Base-by-base conservation (phyloP, 2,329 filamentous ascomycete genomes). In the Clonostachys rosea region DNA sequence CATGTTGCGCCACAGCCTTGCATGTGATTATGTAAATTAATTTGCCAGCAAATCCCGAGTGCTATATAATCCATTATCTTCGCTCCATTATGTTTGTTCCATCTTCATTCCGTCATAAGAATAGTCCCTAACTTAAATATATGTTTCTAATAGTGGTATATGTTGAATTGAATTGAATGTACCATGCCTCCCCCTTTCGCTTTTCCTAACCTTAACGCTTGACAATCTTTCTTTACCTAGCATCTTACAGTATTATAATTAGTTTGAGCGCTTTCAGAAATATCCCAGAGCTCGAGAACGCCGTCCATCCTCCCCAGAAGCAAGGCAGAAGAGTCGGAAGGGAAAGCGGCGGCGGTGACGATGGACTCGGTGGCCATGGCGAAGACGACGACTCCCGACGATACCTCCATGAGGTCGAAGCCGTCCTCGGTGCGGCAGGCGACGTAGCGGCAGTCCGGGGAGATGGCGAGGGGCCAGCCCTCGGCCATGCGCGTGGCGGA, bases 381-480 rank as follows among this genome's bases (percentile, higher is more conserved):
- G 14, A 60, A 63, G 0, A 65, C 49, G 1, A 69, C 52, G 3
- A 47, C 48, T 0, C 68, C 68, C 2, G 66, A 63, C 10, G 50
- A 50, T 24, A 67, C 53, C 12, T 71, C 66, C 55, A 67, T 66
- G 16, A 71, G 52, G 18, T 72, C 69, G 45, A 71, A 65, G 7
- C 69, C 69, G 5, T 63, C 60, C 45, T 72, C 69, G 1, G 64
- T 72, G 49, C 69, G 59, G 50, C 65, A 68, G 16, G 56, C 59
- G 55, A 72, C 56, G 50, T 62, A 68, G 40, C 60, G 51, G 20
- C 62, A 62, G 49, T 71, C 66, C 2, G 64, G 56, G 5, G 69
- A 71, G 34, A 71, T 58, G 36, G 57, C 59, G 45, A 72, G 52
- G 17, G 69, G 68, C 67, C 67, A 71, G 24, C 68, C 69, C 49